Evolutionary conservation across 257 asterid species (phyloP), one percentile per base, ranked within the genome.

Genomic region (Perilla frutescens): DNA sequence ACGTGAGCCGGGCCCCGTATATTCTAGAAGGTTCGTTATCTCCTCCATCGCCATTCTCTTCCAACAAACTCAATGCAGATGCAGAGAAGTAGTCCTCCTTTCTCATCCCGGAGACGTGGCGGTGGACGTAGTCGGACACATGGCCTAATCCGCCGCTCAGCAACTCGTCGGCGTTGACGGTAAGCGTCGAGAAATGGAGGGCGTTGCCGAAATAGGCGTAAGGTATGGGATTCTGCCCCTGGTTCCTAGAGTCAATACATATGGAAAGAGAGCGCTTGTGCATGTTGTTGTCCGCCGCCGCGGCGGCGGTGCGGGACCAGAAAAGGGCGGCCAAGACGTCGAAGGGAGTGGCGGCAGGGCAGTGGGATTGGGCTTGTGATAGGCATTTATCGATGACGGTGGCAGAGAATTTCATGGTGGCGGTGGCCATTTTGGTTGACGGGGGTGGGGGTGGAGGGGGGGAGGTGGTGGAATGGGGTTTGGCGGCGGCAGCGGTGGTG

Each of bases 341-440:
- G 47, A 85, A 89, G 12, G 93, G 93, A 11, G 84, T 82, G 80
- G 87, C 89, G 3, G 66, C 62, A 13, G 91, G 88, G 82, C 83
- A 85, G 11, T n/a, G 73, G 26, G 39, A 49, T 8, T 50, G 79
- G 53, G 81, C 76, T 60, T 61, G 65, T 2, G 82, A 73, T 1
- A 87, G 80, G 63, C 69, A 53, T 48, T 71, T 79, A 41, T 77
- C 55, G 76, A 87, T 69, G 2, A 62, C 66, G 6, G 85, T n/a
- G 34, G 68, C 20, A 12, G 87, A 61, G 77, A 89, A 83, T 72
- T 56, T 82, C 69, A 87, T 68, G 6, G 93, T 85, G 12, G 73
- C 40, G 0, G 84, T 83, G 79, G 74, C 79, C 83, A 81, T 73
- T 74, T 74, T 84, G 13, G 77, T 5, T 4, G 37, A 4, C 4